Evolutionary conservation across 768 basidiomycete species (phyloP), one percentile per base, ranked within the genome.

Genomic region (Tricholoma furcatifolium): DNA sequence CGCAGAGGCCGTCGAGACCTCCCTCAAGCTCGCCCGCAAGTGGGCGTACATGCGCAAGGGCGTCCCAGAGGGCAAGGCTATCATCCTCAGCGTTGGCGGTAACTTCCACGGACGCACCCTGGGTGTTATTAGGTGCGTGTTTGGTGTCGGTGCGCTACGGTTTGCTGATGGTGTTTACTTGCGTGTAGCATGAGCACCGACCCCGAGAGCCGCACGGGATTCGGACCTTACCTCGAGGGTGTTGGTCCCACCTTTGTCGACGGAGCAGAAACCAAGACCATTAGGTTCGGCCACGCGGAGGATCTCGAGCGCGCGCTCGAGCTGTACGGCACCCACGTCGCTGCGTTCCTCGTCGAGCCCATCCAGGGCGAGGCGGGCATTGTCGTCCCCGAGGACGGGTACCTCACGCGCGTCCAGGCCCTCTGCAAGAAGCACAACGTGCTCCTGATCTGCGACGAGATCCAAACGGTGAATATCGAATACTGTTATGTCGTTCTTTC

Each of bases 281-380:
- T 99, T 63, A 80, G 93, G 39, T 98, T 87, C 71, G 93, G 93
- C 27, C 78, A 88, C 54, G 76, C 88, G 20, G 83, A 83, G 18
- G 96, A 97, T 62, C 69, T 98, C n/a, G 82, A 86, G 66, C 76
- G 77, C 10, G 96, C 92, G 5, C 69, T 99, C 27, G 85, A 91
- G 55, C 66, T 85, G 34, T 78, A 94, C 66, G 94, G 96, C 8
- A 70, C 87, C 56, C 78, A 89, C 53, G 84, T 91, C 21, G 97
- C 95, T 6, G 96, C 91, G 1, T 94, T 99, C 76, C 78, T 99
- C 51, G 81, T 99, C 3, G 97, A 99, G 71, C 97, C 97, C 5
- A 98, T 99, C 56, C 97, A 99, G 67, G 96, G 96, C n/a, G 96
- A 98, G 72, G 96, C 96, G 15, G 95, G 94, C 10, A 96, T 99